Evolutionary conservation across 306 rosid species (phyloP), one percentile per base, ranked within the genome.

Genomic region (Vachellia pachyceras): DNA sequence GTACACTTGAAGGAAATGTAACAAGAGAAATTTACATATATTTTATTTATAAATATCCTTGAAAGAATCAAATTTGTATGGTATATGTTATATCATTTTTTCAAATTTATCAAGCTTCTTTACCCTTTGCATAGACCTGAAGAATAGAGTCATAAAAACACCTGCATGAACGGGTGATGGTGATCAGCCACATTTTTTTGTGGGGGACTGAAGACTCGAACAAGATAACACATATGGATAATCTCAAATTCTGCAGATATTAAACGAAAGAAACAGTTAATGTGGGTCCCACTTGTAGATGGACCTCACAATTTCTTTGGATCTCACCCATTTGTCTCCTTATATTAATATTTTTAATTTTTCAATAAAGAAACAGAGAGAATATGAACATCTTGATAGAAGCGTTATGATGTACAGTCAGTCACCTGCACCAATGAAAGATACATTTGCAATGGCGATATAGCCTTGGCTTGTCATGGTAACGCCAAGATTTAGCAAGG

Each of bases 401-500:
- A 79, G 63, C 7, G 23, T 58, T 84, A 29, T 13, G 57, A 55
- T 55, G 12, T 55, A 12, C 13, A 66, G 25, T 86, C n/a, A n/a
- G n/a, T n/a, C 75, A 95, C 98, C 97, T 88, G 98, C 97, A 67
- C 92, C 97, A 77, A 95, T 25, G 76, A 89, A 95, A 17, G 98
- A 95, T 80, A 97, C 98, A 77, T 89, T 88, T 72, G 97, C 97
- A 55, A 95, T 64, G 76, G 67, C 65, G 82, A 82, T 81, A 79
- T 79, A 92, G 77, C 97, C 99, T 87, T 92, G 99, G 85, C 89
- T 85, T 80, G 91, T 84, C 33, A 90, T 50, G 79, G 87, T 88
- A 86, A 95, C 85, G 12, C 99, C 98, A 58, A 93, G 88, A 79
- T 92, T 95, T 73, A 93, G 86, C 73, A 95, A 84, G 72, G 97